Evolutionary conservation across 2,329 filamentous ascomycete genomes (phyloP), one percentile per base, ranked within the genome.

Genomic region (Alternaria ethzedia): DNA sequence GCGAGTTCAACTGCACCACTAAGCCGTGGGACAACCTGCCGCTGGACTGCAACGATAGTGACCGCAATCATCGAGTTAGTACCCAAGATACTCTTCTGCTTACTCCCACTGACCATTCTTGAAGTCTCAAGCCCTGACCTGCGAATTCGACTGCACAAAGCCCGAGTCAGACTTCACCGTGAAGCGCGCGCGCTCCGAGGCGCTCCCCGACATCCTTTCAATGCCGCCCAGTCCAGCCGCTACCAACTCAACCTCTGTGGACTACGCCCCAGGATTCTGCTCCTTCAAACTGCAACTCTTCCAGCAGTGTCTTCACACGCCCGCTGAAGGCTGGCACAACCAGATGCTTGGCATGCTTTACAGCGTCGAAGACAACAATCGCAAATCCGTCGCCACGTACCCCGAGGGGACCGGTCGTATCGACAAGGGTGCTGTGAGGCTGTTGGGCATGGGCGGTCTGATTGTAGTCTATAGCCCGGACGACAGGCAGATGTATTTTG

Each of bases 281-380:
- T 43, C 20, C 23, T 61, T 55, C 58, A 47, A 50, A 2, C 51
- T 61, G 43, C 58, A 61, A 54, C 58, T 61, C 3, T 56, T 56
- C 51, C 45, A 56, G 21, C 43, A 61, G 32, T 61, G 58, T 44
- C 30, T 61, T 9, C 51, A 61, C 44, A 61, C 50, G 11, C 58
- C 58, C 21, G 21, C 51, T 10, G 44, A 47, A 26, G 51, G 51
- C 13, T 56, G 58, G 58, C 58, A 61, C 51, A 50, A 20, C 23
- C 43, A 50, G 30, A 61, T 43, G 50, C 58, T 61, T 8, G 58
- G 15, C 50, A 50, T 26, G 60, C 50, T 61, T 11, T 56, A 49
- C 45, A 56, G 25, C 11, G 54, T 56, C 1, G 11, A 61, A 50
- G 58, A 61, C 58, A 55, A 56, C n/a, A 32, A 56, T 23, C 58